Percentiles rank a stretch among this genome's conserved stretches.
Conservation (phyloP, 305 asterid species). For the Fraxinus platypoda region DNA sequence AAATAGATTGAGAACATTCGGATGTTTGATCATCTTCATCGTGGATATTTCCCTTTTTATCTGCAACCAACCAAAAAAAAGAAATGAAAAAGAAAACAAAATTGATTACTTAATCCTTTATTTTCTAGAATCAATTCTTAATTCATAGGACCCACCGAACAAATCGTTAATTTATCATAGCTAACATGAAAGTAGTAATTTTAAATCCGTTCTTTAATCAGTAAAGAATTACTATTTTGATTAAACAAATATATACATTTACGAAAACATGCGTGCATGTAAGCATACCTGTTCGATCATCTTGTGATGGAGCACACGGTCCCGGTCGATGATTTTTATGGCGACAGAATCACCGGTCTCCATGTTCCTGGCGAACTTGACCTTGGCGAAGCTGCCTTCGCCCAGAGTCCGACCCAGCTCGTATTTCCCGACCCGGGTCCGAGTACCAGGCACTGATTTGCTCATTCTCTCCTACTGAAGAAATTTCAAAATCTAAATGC, state of each 20-base stretch:
- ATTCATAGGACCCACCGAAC: background rate
- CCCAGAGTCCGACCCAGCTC: conserved; percentile 79
- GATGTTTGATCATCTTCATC: conserved; percentile 85
- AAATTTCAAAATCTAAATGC: background rate
- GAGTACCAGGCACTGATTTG: conserved; percentile 27
- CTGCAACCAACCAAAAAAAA: conserved; percentile 29
- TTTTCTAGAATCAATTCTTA: background rate
- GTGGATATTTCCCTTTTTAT: conserved; percentile 81
- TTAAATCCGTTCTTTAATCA: background rate
- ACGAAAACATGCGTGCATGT: background rate
- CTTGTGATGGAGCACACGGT: conserved; percentile 58
- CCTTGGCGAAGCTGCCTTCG: conserved; percentile 78
- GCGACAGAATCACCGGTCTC: conserved; percentile 56
- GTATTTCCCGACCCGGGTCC: conserved; percentile 69
- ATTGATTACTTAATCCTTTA: background rate
- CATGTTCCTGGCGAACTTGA: conserved; percentile 55
- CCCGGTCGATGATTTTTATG: conserved; percentile 73
- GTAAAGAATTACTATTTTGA: background rate
- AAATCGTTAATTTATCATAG: background rate
- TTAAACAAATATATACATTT: background rate
- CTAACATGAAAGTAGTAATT: background rate
- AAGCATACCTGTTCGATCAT: conserved; percentile 65
- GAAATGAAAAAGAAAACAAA: background rate
- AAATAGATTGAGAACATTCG: conserved; percentile 63
- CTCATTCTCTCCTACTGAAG: conserved; percentile 29